Conservation (phyloP, 164 flowering plant genomes). For the Stephania japonica region DNA sequence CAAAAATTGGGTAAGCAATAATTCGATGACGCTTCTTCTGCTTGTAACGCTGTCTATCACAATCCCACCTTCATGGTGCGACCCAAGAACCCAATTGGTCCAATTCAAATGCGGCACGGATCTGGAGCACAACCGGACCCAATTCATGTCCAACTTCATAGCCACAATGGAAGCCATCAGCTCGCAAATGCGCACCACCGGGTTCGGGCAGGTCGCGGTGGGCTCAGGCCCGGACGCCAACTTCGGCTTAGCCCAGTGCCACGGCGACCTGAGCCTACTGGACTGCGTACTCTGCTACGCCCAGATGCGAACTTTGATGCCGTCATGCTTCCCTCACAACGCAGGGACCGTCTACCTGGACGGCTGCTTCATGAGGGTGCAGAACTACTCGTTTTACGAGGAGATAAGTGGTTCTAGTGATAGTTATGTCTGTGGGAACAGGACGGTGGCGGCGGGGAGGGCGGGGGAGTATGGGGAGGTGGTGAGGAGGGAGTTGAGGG, state of each 20-base stretch:
- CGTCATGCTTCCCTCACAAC: constrained; percentile 57
- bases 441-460: constrained; percentile 32
- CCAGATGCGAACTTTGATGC: constrained; percentile 61
- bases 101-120: constrained; percentile 28
- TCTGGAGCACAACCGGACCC: constrained; percentile 46
- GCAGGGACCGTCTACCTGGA: constrained; percentile 62
- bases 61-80: constrained; percentile 26
- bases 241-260: constrained; percentile 79
- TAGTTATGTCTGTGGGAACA: constrained; percentile 47
- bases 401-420: constrained; percentile 59
- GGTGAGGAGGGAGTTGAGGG: constrained; percentile 42
- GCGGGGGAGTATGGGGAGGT: constrained; percentile 29
- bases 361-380: constrained; percentile 74
- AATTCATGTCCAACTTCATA: constrained; percentile 59
- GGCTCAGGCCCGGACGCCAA: constrained; percentile 54
- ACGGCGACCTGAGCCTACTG: constrained; percentile 63
- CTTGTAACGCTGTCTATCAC: not conserved
- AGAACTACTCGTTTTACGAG: constrained; percentile 55
- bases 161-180: constrained; percentile 67
- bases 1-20: too few species aligned
- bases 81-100: constrained; percentile 55
- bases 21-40: too few species aligned
- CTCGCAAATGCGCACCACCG: constrained; percentile 38
- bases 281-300: constrained; percentile 73
- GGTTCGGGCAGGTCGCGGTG: constrained; percentile 41